These are phyloP conservation scores for Dalbergia cultrata DNA, from an alignment of 306 rosid genomes.

Conservation along the genomic window DNA sequence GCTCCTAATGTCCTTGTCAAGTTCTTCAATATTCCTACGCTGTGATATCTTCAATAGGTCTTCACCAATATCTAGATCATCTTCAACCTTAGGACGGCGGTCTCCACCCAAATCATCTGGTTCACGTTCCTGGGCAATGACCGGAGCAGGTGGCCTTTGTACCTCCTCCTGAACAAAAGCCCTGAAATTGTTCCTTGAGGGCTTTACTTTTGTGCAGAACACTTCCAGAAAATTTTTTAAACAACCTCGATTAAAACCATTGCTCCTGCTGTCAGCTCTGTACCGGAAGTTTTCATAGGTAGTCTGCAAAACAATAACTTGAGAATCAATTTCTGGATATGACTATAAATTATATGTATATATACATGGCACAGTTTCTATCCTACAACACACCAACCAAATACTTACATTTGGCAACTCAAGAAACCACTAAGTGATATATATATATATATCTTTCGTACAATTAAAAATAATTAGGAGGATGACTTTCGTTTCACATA, in stretches of 20 bases:
- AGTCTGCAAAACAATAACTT: constrained; percentile 67
- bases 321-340: constrained; percentile 22
- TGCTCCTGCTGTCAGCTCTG: constrained; percentile 80
- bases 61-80: constrained; percentile 88
- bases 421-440: background rate
- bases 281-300: constrained; percentile 90
- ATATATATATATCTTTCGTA: background rate
- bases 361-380: background rate
- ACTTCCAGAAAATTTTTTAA: constrained; percentile 80
- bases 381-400: background rate
- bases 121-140: constrained; percentile 54
- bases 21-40: constrained; percentile 81
- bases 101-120: constrained; percentile 67
- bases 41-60: constrained; percentile 93
- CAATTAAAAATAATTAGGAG: background rate
- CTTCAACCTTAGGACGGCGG: constrained; percentile 90
- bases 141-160: constrained; percentile 57
- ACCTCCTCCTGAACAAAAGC: constrained; percentile 79
- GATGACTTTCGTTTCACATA: background rate
- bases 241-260: constrained; percentile 82
- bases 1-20: constrained; percentile 73
- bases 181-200: constrained; percentile 84
- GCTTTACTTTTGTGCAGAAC: constrained; percentile 78
- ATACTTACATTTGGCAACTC: background rate
- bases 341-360: background rate